A percentile compares a stretch with the other conserved stretches of the same genome.
Conservation (phyloP, 441 rosid genomes). For the Daphne laureola region DNA sequence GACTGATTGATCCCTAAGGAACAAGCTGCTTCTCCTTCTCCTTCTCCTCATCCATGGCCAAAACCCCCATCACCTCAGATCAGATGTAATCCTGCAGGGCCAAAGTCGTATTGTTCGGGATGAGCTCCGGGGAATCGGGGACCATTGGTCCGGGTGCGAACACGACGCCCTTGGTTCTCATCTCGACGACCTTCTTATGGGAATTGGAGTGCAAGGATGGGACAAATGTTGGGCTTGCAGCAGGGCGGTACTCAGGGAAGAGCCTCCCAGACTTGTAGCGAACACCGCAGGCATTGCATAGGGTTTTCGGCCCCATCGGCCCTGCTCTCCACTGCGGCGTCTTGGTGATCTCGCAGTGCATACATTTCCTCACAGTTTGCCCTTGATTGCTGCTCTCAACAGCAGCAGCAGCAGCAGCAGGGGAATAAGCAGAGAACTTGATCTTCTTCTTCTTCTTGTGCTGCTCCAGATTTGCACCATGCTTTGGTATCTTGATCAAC, state of each 20-base stretch:
- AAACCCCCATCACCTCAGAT: too few species aligned
- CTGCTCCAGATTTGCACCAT: slow-evolving; percentile 30
- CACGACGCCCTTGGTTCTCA: slow-evolving; percentile 48
- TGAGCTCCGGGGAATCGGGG: slow-evolving; percentile 32
- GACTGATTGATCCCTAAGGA: slow-evolving; percentile 8
- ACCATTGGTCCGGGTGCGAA: slow-evolving; percentile 11
- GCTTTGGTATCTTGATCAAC: slow-evolving; percentile 57
- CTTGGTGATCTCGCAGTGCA: slow-evolving; percentile 93
- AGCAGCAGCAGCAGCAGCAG: too few species aligned
- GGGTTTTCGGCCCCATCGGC: slow-evolving; percentile 94
- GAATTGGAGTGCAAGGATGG: slow-evolving; percentile 90
- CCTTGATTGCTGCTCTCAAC: slow-evolving; percentile 18
- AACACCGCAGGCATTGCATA: slow-evolving; percentile 97
- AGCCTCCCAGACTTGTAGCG: slow-evolving; percentile 90
- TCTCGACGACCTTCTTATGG: slow-evolving; percentile 86
- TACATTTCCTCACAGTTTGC: slow-evolving; percentile 60
- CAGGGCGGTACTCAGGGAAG: slow-evolving; percentile 95
- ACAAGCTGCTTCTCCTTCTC: too few species aligned
- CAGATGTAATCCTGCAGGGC: slow-evolving; percentile 32
- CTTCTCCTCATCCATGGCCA: slow-evolving; percentile 8
- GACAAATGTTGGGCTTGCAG: slow-evolving; percentile 83
- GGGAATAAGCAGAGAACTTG: slow-evolving; percentile 32
- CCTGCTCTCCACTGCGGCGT: slow-evolving; percentile 99
- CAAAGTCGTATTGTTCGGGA: slow-evolving; percentile 41
- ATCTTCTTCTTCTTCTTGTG: slow-evolving; percentile 70